Evolutionary conservation across 805 yeast genomes (phyloP), one percentile per base, ranked within the genome.

Genomic region (Kuraishia cidri): DNA sequence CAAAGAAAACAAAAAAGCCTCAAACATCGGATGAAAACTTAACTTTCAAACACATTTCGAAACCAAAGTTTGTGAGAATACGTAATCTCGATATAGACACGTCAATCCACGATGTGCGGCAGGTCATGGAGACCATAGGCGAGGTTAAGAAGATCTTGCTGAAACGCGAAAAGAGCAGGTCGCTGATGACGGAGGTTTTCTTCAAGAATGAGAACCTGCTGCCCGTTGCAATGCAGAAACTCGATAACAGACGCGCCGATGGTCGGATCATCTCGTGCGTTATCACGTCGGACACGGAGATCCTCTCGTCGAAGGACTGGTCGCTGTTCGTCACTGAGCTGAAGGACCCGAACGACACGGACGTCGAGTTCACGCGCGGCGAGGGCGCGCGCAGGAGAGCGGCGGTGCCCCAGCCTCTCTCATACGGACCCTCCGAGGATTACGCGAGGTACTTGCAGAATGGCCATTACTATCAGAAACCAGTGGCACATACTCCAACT

Each of bases 181-280:
- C 66, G 0, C 44, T 62, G 6, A 50, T 51, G 5, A 68, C 66
- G 2, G 61, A 60, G 31, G 52, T 64, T 4, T 44, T 47, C 36
- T 50, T 62, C 35, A 36, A 36, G 2, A 44, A 55, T 19, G 50
- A 57, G 2, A 41, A 43, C 1, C 43, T 42, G 10, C 45, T 69
- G 18, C 43, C 47, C 9, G 37, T 32, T 3, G 65, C 65, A 0
- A 46, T 47, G 12, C 38, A 40, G 13, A 38, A 47, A 24, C 52
- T 70, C 22, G 50, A 72, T 37, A 62, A 64, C 5, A 67, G 65
- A 2, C 37, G 53, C n/a, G 73, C 74, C 9, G 75, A 72, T 43
- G 72, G 72, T 10, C 48, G 67, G 31, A 51, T 12, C 11, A 10
- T 26, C 20, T n/a, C 29, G 5, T 26, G 29, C 13, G 17, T 12